Base-by-base conservation (phyloP, 2,329 filamentous ascomycete species). In the Penicillium nordicum region DNA sequence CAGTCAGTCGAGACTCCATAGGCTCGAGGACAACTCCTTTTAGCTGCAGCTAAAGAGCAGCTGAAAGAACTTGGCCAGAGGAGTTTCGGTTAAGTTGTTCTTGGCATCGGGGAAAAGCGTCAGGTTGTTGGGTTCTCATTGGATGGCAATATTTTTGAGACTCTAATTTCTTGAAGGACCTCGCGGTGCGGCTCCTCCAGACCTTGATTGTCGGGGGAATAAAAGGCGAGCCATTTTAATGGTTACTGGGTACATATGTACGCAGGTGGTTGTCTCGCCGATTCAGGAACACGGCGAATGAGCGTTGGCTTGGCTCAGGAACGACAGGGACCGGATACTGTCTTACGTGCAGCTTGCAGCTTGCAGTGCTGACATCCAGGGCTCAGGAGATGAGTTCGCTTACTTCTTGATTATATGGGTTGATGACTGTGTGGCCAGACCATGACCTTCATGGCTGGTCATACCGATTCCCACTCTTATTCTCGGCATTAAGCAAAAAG, bases 281-380 rank as follows among this genome's bases (percentile, higher is more conserved):
- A 37, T 38, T 54, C 45, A 58, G 61, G 50, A 62, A 62, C 55
- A 48, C 48, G 50, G 55, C 45, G 53, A 58, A 63, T 62, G 12
- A 37, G 50, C 29, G 27, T 30, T 43, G 7, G 25, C 27, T 16
- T 34, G 45, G 37, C 27, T 55, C 38, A 53, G 27, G 36, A 38
- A 41, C 23, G 21, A 12, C 21, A 25, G 29, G 25, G 34, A 38
- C 25, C 4, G 18, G 12, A 14, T 25, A 10, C 10, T 14, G 34
- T 41, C 42, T 59, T 34, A 55, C 41, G n/a, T 30, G 29, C 29
- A 30, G 10, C 29, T 29, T 30, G 50, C 41, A 44, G 47, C 14
- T 16, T 45, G 32, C 8, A 37, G 11, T 45, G 46, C 51, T 50
- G 48, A 59, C 46, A 23, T 36, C 3, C 8, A 30, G 29, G 10